Evolutionary conservation across 345 rosid genomes (phyloP).

Genomic region (Salix suchowensis): DNA sequence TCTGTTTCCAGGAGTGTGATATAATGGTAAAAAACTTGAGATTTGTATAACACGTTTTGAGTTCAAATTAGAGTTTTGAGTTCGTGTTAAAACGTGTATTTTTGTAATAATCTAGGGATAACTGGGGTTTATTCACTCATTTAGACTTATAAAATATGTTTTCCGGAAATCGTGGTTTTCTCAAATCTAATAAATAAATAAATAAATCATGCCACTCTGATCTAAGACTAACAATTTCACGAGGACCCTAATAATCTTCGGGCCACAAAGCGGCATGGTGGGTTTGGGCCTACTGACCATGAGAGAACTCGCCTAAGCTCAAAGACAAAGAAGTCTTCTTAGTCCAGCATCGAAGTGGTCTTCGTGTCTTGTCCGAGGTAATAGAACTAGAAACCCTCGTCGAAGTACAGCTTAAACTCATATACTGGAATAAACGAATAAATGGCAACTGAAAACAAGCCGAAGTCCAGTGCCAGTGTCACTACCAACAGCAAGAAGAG

Average conservation of each 20-base stretch:
- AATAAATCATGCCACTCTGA: background rate
- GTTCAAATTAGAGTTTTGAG: too few relatives aligned
- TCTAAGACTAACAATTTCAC: too few relatives aligned
- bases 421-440: background rate
- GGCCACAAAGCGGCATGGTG: background rate
- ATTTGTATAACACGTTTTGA: too few relatives aligned
- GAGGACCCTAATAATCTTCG: background rate
- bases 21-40: too few relatives aligned
- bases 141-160: too few relatives aligned
- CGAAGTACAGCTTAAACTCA: background rate
- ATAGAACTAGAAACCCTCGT: background rate
- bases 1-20: accelerated
- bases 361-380: background rate
- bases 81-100: too few relatives aligned
- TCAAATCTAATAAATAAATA: too few relatives aligned
- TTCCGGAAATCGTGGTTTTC: too few relatives aligned
- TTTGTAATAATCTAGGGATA: accelerated
- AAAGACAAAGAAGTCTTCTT: background rate
- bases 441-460: conserved; percentile 48
- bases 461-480: conserved; percentile 15
- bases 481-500: conserved; percentile 53
- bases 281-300: background rate
- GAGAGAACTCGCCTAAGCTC: background rate
- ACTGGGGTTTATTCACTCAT: accelerated
- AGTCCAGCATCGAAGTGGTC: background rate